Evolutionary conservation across 495 filamentous ascomycete species (phyloP).

Genomic region (Hypoxylon rickii): DNA sequence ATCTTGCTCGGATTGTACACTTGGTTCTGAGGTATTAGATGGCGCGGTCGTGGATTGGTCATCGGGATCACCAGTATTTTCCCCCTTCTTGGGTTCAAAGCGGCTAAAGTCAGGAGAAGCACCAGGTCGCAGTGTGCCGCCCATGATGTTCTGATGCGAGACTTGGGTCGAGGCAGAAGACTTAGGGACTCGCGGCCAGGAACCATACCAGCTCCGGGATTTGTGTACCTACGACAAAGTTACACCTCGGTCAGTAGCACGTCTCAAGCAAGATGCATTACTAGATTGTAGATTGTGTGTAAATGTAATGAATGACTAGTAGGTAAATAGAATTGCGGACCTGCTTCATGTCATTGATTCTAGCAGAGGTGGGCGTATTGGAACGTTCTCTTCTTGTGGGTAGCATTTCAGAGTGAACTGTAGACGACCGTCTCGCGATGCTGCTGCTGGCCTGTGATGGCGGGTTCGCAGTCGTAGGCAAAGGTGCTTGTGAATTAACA

Average conservation of each 20-base stretch:
- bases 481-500: slow-evolving; percentile 45
- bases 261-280: too few species aligned
- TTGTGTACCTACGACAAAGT: slow-evolving; percentile 53
- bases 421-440: slow-evolving; percentile 35
- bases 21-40: slow-evolving; percentile 35
- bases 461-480: slow-evolving; percentile 35
- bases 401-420: slow-evolving; percentile 25
- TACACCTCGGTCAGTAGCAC: slow-evolving; percentile 13
- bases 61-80: slow-evolving; percentile 30
- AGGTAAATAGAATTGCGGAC: slow-evolving; percentile 22
- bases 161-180: slow-evolving; percentile 73
- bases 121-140: slow-evolving; percentile 48
- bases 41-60: slow-evolving; percentile 32
- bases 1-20: slow-evolving; percentile 20
- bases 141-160: slow-evolving; percentile 76
- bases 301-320: neutral
- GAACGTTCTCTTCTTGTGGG: slow-evolving; percentile 20
- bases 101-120: slow-evolving; percentile 51
- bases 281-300: too few species aligned
- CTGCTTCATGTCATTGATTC: slow-evolving; percentile 19
- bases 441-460: slow-evolving; percentile 38
- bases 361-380: slow-evolving; percentile 20
- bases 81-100: slow-evolving; percentile 48
- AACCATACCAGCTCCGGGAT: slow-evolving; percentile 65
- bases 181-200: slow-evolving; percentile 70